Evolutionary conservation across 1,284 basidiomycete species (phyloP).

Genomic region (Ustilago cynodontis): DNA sequence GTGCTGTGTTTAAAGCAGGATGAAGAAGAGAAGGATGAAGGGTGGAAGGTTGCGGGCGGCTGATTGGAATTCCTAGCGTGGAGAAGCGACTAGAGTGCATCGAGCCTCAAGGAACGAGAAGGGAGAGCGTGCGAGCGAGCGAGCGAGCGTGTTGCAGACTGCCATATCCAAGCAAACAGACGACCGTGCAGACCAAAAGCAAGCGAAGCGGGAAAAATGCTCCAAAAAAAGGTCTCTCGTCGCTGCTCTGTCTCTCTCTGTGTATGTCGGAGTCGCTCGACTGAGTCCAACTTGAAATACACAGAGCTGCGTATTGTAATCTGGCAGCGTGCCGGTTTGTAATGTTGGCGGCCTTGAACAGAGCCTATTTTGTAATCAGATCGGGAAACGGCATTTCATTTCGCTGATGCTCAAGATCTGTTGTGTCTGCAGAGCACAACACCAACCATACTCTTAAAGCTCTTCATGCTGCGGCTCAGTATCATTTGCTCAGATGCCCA

Average conservation of each 20-base stretch:
- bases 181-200: slow-evolving; percentile 8
- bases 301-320: not conserved
- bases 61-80: slow-evolving; percentile 1
- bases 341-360: not conserved
- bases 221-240: not conserved
- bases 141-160: slow-evolving; percentile 1
- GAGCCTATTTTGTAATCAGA: not conserved
- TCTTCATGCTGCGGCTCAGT: not conserved
- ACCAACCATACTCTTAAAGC: not conserved
- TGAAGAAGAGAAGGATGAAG: slow-evolving; percentile 4
- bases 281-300: not conserved
- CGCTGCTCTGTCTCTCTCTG: too few relatives aligned
- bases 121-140: not conserved
- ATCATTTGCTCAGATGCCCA: not conserved
- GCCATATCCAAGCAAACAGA: not conserved
- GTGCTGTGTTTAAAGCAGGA: not conserved
- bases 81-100: slow-evolving; percentile 7
- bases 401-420: not conserved
- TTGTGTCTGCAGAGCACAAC: not conserved
- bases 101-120: not conserved
- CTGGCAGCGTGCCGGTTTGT: not conserved
- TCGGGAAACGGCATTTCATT: not conserved
- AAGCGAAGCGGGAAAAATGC: slow-evolving; percentile 4
- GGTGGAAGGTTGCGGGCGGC: slow-evolving; percentile 1
- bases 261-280: slow-evolving; percentile 5